Base-by-base conservation (phyloP, 768 basidiomycete species). In the Tricholoma matsutake region DNA sequence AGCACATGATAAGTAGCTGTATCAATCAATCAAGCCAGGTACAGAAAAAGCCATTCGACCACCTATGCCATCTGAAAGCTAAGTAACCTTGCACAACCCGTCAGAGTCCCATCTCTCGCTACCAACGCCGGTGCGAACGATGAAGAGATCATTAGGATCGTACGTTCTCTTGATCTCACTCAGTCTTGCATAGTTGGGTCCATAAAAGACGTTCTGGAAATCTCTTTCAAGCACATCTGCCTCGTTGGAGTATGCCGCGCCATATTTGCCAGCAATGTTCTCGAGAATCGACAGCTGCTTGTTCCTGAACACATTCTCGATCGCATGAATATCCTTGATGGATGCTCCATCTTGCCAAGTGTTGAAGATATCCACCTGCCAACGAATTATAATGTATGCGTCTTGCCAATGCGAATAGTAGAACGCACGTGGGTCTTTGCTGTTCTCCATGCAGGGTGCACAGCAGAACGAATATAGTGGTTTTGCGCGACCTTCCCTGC, bases 381-480 rank as follows among this genome's bases (percentile, higher is more conserved):
- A 25, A n/a, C 2, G 7, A 31, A n/a, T 25, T 7, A 18, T 34
- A 31, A 47, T 43, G 28, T 1, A 9, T 37, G 13, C 20, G 0
- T 32, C 35, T 16, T 29, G 25, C 1, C 45, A 2, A 28, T 52
- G 16, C 14, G 43, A 18, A 20, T 31, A n/a, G n/a, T 18, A 18
- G 29, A 11, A 64, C 73, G 47, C 54, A 76, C 76, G 57, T 75
- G 76, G 29, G 71, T 69, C 64, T 78, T 77, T 0, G 77, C 76
- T 1, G 67, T 69, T 56, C 76, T 63, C 77, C 77, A 78, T 22
- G 68, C 72, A 4, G 75, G 75, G 45, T 67, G 65, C 22, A 78
- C 64, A 18, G 76, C 74, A 13, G 67, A 71, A 20, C 65, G 64
- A 13, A 77, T 66, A 25, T 72, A 31, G 8, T 71, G 72, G 59